Evolutionary conservation across 1,284 basidiomycete genomes (phyloP), one percentile per base, ranked within the genome.

Genomic region (Wallemia ichthyophaga): DNA sequence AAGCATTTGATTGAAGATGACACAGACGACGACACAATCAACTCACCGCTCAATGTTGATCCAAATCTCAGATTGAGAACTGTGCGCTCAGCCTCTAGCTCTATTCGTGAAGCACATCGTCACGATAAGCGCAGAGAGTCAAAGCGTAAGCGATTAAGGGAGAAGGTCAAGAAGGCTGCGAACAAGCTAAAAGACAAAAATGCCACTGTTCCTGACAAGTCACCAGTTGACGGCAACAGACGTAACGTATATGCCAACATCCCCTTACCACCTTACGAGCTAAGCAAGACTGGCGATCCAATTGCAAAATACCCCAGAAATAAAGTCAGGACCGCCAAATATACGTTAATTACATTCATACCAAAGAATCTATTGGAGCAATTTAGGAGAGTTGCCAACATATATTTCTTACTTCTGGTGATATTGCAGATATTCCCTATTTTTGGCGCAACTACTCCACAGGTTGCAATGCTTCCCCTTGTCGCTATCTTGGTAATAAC

Each of bases 351-450:
- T 63, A 86, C 88, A 1, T 96, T 95, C 69, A 66, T 95, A 56
- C 91, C 91, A n/a, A 88, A 85, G 75, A 92, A 92, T 68, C 71
- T 92, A 62, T 83, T 80, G 63, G 85, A 91, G 70, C 88, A 94
- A 67, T 92, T 94, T 67, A 75, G 82, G 64, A 77, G 83, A 28
- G 79, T 91, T 57, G 89, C 91, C 62, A 95, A 96, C 70, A 72
- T 95, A 58, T 96, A 91, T 72, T 95, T 95, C 72, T 71, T 95
- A 37, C 77, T 76, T 1, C 74, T 88, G 15, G 83, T 91, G 64
- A 73, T 94, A 60, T 73, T 92, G 15, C 85, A 91, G 74, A 83
- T 89, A 1, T 91, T 94, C 67, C 77, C 87, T 58, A 73, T 92
- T 25, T 96, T 96, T 68, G 91, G 88, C 56, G 85, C 89, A 0